Conservation (phyloP, 1,284 basidiomycete genomes). For the Macrocystidia cucumis region DNA sequence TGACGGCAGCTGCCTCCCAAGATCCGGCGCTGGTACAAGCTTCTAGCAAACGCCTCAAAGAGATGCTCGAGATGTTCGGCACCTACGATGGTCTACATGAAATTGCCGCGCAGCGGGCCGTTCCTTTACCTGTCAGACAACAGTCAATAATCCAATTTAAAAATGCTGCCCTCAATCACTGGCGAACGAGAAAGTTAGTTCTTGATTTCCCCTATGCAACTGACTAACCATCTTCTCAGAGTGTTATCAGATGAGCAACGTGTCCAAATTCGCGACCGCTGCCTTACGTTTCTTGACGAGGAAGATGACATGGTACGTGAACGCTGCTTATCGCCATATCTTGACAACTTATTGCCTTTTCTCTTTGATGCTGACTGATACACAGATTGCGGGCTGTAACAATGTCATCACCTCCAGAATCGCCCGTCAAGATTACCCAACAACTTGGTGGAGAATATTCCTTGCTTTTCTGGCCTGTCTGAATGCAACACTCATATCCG, state of each 20-base stretch:
- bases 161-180: constrained; percentile 58
- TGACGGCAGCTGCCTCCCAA: constrained; percentile 65
- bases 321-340: no score
- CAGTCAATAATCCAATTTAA: constrained; percentile 81
- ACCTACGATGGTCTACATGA: constrained; percentile 63
- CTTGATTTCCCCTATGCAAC: not conserved
- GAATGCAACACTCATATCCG: constrained; percentile 4
- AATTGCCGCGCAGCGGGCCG: constrained; percentile 51
- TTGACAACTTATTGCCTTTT: constrained; percentile 4
- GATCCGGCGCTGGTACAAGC: constrained; percentile 49
- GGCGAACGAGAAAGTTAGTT: constrained; percentile 64
- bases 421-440: constrained; percentile 65
- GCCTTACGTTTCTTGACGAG: constrained; percentile 60
- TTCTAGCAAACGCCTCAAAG: constrained; percentile 56
- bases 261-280: constrained; percentile 47
- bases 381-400: constrained; percentile 68
- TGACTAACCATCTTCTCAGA: constrained; percentile 30
- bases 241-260: constrained; percentile 60
- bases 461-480: constrained; percentile 5
- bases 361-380: constrained; percentile 6
- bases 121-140: constrained; percentile 60
- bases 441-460: constrained; percentile 43
- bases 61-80: constrained; percentile 58
- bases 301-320: constrained; percentile 68
- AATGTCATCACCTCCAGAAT: constrained; percentile 63